Percentiles rank a stretch among this genome's conserved stretches.
Evolutionary conservation across 169 alveolate genomes (phyloP).

Genomic region (Theileria annulata): DNA sequence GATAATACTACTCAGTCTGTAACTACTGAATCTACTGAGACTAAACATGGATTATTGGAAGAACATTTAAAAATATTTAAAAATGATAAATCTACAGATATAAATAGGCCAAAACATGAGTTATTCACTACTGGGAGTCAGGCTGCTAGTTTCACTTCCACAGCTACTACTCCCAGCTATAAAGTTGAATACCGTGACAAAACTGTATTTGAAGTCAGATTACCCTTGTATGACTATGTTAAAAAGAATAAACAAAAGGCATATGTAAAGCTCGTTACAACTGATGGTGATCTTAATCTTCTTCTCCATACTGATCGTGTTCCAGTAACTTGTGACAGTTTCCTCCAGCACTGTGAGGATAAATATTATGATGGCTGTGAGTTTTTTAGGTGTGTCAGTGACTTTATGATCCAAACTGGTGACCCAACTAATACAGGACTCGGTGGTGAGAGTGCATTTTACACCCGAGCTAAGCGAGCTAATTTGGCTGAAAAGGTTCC

Average conservation of each 20-base stretch:
- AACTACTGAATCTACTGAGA: neutral
- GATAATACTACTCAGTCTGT: no score
- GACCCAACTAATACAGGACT: constrained; percentile 95
- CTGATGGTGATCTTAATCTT: constrained; percentile 67
- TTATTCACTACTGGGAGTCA: constrained; percentile 64
- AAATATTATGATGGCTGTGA: constrained; percentile 82
- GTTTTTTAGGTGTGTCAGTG: constrained; percentile 92
- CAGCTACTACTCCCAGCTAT: constrained; percentile 55
- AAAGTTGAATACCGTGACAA: constrained; percentile 52
- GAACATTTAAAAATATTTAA: constrained; percentile 51
- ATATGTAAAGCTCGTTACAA: constrained; percentile 66
- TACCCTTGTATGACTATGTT: constrained; percentile 61
- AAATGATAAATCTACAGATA: neutral
- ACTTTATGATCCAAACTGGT: constrained; percentile 95
- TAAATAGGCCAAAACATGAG: constrained; percentile 51
- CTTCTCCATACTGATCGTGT: constrained; percentile 66
- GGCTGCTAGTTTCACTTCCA: constrained; percentile 67
- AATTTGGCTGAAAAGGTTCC: constrained; percentile 46
- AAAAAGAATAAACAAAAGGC: constrained; percentile 63
- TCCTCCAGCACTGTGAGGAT: constrained; percentile 77
- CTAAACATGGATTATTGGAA: constrained; percentile 24
- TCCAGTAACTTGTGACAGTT: constrained; percentile 72
- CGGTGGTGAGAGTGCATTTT: constrained; percentile 88
- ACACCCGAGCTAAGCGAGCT: constrained; percentile 51
- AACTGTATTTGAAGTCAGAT: constrained; percentile 66